Percentiles rank a stretch among this genome's conserved stretches.
phyloP scores from a whole-genome alignment of 768 basidiomycete genomes.

The Boletales sp. region DNA sequence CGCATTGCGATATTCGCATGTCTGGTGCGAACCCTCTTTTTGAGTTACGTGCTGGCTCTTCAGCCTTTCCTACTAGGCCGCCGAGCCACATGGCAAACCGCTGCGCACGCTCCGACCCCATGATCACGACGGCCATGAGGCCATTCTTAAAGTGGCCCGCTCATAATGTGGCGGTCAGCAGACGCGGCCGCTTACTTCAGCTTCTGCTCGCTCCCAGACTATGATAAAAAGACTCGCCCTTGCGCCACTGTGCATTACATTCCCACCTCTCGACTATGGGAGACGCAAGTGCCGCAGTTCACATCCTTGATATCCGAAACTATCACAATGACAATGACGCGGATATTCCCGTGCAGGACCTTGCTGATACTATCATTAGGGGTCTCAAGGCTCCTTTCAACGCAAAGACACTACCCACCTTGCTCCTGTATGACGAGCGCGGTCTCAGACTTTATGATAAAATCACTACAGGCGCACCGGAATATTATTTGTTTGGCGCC shows the following conservation, averaged over 20 bases:
- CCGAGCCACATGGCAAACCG: too few relatives aligned
- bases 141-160: too few relatives aligned
- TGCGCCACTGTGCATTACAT: neutral
- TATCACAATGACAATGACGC: constrained; percentile 5
- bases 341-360: constrained; percentile 23
- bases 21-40: too few relatives aligned
- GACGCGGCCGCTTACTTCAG: constrained; percentile 14
- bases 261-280: constrained; percentile 13
- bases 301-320: constrained; percentile 22
- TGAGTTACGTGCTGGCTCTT: too few relatives aligned
- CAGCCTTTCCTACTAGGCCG: too few relatives aligned
- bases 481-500: constrained; percentile 89
- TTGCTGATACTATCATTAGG: constrained; percentile 44
- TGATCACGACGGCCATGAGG: too few relatives aligned
- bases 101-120: too few relatives aligned
- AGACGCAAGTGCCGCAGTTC: constrained; percentile 14
- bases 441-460: constrained; percentile 86
- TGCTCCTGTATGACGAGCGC: constrained; percentile 81
- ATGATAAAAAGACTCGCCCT: neutral
- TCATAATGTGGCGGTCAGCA: too few relatives aligned
- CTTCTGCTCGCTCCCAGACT: neutral
- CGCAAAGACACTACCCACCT: constrained; percentile 68
- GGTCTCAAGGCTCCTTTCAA: constrained; percentile 55
- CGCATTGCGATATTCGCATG: too few relatives aligned
- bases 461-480: constrained; percentile 71